Conservation (phyloP, 441 rosid genomes). For the Pelargonium citronellum region DNA sequence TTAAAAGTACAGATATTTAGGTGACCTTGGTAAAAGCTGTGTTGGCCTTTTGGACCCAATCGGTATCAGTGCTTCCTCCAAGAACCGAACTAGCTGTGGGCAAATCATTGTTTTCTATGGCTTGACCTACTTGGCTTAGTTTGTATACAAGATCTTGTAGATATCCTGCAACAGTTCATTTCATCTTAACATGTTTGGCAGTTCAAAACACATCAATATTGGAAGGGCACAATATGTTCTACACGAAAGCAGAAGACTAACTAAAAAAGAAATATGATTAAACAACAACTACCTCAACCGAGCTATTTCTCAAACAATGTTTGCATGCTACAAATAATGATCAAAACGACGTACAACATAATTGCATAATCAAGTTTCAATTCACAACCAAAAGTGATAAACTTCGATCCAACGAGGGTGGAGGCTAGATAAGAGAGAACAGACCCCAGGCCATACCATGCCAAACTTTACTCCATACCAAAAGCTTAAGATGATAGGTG, state of each 20-base stretch:
- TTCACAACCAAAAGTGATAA: background rate
- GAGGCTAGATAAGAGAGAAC: too few relatives aligned
- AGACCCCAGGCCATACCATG: too few relatives aligned
- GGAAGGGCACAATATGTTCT: background rate
- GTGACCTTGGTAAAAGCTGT: slow-evolving; percentile 66
- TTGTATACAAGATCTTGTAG: slow-evolving; percentile 83
- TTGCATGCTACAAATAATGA: background rate
- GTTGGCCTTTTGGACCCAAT: slow-evolving; percentile 71
- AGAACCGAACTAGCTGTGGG: slow-evolving; percentile 65
- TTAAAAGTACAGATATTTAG: background rate
- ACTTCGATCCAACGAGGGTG: background rate
- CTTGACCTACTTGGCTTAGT: slow-evolving; percentile 87
- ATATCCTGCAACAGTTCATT: slow-evolving; percentile 49
- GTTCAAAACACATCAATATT: background rate
- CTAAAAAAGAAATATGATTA: background rate
- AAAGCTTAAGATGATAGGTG: too few relatives aligned
- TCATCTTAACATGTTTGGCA: slow-evolving; percentile 7
- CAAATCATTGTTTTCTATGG: slow-evolving; percentile 79
- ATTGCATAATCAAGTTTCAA: background rate
- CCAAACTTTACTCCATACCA: too few relatives aligned
- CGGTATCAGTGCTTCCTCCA: slow-evolving; percentile 54
- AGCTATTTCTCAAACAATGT: too few relatives aligned
- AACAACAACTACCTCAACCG: too few relatives aligned
- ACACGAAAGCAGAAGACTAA: background rate
- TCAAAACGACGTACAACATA: background rate